These are phyloP conservation scores for Cordyceps militaris DNA, from an alignment of 2,329 filamentous ascomycete genomes.

Conservation along the genomic window DNA sequence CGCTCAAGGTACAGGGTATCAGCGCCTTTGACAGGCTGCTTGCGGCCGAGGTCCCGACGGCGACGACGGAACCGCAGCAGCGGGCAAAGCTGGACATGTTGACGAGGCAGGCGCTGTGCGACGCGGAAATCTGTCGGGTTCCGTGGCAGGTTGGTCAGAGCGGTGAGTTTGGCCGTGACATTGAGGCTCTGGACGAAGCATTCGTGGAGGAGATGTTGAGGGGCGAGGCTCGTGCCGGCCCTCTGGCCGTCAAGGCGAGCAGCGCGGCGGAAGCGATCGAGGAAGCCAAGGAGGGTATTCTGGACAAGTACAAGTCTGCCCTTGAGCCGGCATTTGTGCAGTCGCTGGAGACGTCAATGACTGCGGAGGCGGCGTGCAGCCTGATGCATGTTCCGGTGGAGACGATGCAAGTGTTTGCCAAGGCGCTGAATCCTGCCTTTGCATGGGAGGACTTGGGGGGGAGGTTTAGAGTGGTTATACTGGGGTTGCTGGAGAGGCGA, in stretches of 20 bases:
- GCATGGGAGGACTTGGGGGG: slow-evolving; percentile 14
- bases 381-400: slow-evolving; percentile 14
- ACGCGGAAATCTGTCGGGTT: background rate
- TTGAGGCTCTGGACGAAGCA: slow-evolving; percentile 16
- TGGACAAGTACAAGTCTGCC: slow-evolving; percentile 11
- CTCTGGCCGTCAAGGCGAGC: background rate
- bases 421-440: slow-evolving; percentile 16
- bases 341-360: slow-evolving; percentile 11
- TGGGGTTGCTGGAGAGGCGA: slow-evolving; percentile 12
- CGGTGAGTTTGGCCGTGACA: slow-evolving; percentile 6
- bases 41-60: background rate
- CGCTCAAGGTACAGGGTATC: background rate
- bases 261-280: background rate
- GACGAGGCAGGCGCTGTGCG: background rate
- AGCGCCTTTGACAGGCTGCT: background rate
- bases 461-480: slow-evolving; percentile 14
- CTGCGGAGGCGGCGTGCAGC: slow-evolving; percentile 12
- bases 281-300: slow-evolving; percentile 35
- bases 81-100: background rate
- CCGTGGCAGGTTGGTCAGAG: slow-evolving; percentile 11
- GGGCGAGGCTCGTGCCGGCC: slow-evolving; percentile 65
- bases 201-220: slow-evolving; percentile 84
- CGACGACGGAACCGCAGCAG: background rate
- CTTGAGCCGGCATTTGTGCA: slow-evolving; percentile 11
- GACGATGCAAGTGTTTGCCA: slow-evolving; percentile 15